Base-by-base conservation (phyloP, 73 alveolate species). In the Paramecium sonneborni region DNA sequence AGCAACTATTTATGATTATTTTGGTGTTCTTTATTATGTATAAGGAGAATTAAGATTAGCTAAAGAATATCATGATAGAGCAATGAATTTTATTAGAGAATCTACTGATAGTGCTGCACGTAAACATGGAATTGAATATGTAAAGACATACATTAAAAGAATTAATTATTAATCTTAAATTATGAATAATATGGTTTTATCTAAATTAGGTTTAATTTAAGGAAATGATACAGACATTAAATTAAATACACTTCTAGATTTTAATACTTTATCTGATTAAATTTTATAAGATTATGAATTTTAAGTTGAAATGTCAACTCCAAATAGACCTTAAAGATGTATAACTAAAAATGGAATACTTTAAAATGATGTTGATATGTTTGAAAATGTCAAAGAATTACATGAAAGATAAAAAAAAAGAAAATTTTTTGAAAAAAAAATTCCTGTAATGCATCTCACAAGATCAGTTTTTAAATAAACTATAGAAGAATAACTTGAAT, bases 31-130 rank as follows among this genome's bases (percentile, higher is more conserved):
- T 26, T 79, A 79, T 34, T 79, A 43, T 21, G 55, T 79, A 0
- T 20, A 44, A 34, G 90, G 90, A 41, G 72, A 79, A 11, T 44
- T 46, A 79, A 21, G 55, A 79, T 30, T 43, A 12, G 90, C 90
- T 4, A 79, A 79, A 21, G 90, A 79, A 62, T 79, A 30, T 43
- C 90, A 79, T 46, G 90, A 79, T 26, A 38, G 90, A 79, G 90
- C 90, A 1, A 46, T 79, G 74, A 79, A 79, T 46, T 79, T 39
- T 79, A 79, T 79, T 2, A 41, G 12, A 44, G 90, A 79, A 79
- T 38, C 90, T 20, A 34, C 3, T 11, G 90, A 79, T 20, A 79
- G 90, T 79, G 90, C 72, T 20, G 41, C 76, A 24, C 44, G 74
- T 30, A 79, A 46, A 20, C 90, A 79, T 79, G 90, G 90, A 7